These are phyloP conservation scores for Skeletonema marinoi DNA, from an alignment of 108 stramenopile species.

Conservation along the genomic window DNA sequence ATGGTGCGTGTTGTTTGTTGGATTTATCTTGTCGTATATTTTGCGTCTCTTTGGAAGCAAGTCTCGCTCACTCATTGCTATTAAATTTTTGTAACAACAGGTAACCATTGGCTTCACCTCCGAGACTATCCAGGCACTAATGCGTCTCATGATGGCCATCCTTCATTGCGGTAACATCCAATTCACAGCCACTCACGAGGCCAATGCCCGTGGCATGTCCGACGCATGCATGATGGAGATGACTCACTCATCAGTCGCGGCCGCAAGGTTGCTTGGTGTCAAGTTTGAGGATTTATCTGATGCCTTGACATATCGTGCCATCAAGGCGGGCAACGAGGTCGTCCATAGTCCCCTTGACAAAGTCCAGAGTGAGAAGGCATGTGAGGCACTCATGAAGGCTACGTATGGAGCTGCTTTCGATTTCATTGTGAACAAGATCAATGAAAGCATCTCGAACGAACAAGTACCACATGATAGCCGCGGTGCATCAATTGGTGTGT, in stretches of 20 bases:
- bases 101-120: conserved; percentile 74
- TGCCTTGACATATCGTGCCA: conserved; percentile 78
- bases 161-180: conserved; percentile 86
- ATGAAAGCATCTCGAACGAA: conserved; percentile 65
- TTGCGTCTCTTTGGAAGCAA: neutral
- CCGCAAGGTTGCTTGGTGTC: conserved; percentile 79
- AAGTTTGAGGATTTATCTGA: conserved; percentile 70
- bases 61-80: neutral
- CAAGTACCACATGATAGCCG: conserved; percentile 12
- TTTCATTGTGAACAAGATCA: conserved; percentile 87
- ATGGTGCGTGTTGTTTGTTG: conserved; percentile 56
- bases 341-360: conserved; percentile 73
- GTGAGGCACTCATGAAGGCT: conserved; percentile 94
- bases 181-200: conserved; percentile 65
- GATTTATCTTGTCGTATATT: neutral
- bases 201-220: conserved; percentile 24
- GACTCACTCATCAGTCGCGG: conserved; percentile 61
- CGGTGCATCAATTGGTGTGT: conserved; percentile 88
- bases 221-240: conserved; percentile 78
- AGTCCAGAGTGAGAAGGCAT: conserved; percentile 81
- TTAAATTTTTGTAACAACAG: conserved; percentile 39
- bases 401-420: conserved; percentile 93
- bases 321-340: conserved; percentile 80
- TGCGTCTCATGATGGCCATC: conserved; percentile 74
- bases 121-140: conserved; percentile 67